These are phyloP conservation scores for Monilinia fructicola DNA, from an alignment of 2,329 filamentous ascomycete genomes.

Conservation along the genomic window DNA sequence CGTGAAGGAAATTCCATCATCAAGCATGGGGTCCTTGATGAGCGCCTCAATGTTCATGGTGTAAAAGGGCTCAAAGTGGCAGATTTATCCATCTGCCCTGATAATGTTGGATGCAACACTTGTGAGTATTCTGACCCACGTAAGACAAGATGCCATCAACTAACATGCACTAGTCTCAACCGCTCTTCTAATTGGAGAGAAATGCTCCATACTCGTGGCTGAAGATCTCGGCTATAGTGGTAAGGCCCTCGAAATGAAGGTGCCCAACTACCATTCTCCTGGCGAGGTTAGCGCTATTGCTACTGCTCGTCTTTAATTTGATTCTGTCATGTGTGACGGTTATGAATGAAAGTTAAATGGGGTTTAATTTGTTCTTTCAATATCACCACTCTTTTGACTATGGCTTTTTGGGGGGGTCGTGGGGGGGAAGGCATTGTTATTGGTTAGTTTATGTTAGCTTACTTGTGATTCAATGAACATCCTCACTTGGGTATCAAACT, in stretches of 20 bases:
- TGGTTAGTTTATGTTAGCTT: background rate
- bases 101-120: constrained; percentile 48
- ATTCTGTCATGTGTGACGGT: background rate
- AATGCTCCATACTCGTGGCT: constrained; percentile 44
- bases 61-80: constrained; percentile 46
- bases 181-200: constrained; percentile 46
- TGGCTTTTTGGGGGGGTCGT: too few relatives aligned
- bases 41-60: constrained; percentile 44
- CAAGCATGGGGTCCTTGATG: constrained; percentile 49
- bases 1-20: constrained; percentile 68
- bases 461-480: background rate
- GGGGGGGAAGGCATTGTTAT: too few relatives aligned
- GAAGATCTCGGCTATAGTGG: constrained; percentile 50
- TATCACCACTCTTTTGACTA: background rate
- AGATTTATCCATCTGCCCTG: constrained; percentile 43
- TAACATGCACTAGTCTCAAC: constrained; percentile 56
- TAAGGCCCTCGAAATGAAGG: constrained; percentile 72
- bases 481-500: background rate
- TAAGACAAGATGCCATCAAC: constrained; percentile 11
- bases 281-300: constrained; percentile 42
- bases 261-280: constrained; percentile 60
- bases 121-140: constrained; percentile 34
- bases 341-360: background rate
- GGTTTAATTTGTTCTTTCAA: too few relatives aligned
- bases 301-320: constrained; percentile 21